These are phyloP conservation scores for Fusarium sp. DNA, from an alignment of 2,329 filamentous ascomycete genomes.

Conservation along the genomic window DNA sequence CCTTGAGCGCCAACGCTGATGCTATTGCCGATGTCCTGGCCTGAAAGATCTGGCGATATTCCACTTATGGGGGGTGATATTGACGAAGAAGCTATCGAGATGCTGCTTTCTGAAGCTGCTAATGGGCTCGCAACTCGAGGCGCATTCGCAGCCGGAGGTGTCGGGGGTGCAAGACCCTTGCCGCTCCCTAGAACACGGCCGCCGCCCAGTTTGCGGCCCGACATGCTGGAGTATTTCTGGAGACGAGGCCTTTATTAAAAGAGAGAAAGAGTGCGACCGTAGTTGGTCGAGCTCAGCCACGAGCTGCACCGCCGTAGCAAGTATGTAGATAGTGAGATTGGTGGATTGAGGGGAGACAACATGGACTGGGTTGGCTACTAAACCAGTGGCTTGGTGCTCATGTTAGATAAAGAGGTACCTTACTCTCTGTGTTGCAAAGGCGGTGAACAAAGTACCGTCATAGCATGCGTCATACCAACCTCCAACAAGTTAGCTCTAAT, in stretches of 20 bases:
- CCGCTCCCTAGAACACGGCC: conserved; percentile 91
- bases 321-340: conserved; percentile 29
- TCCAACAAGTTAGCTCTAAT: conserved; percentile 15
- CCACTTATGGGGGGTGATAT: conserved; percentile 70
- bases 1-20: conserved; percentile 73
- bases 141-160: conserved; percentile 53
- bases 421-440: not conserved
- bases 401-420: conserved; percentile 34
- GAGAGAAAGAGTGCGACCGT: conserved; percentile 46
- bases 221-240: conserved; percentile 65
- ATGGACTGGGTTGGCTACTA: conserved; percentile 13
- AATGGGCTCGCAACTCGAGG: conserved; percentile 62
- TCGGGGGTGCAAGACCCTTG: conserved; percentile 78
- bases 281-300: conserved; percentile 50
- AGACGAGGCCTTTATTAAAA: not conserved
- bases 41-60: conserved; percentile 71
- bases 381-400: conserved; percentile 11
- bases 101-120: conserved; percentile 74
- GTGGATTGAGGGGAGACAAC: conserved; percentile 25
- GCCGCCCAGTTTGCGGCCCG: conserved; percentile 87
- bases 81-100: conserved; percentile 79
- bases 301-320: conserved; percentile 45
- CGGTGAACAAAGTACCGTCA: conserved; percentile 13
- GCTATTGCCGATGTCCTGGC: conserved; percentile 83
- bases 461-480: conserved; percentile 24